These are phyloP conservation scores for Jackrogersella minutella DNA, from an alignment of 495 filamentous ascomycete species.

Conservation along the genomic window DNA sequence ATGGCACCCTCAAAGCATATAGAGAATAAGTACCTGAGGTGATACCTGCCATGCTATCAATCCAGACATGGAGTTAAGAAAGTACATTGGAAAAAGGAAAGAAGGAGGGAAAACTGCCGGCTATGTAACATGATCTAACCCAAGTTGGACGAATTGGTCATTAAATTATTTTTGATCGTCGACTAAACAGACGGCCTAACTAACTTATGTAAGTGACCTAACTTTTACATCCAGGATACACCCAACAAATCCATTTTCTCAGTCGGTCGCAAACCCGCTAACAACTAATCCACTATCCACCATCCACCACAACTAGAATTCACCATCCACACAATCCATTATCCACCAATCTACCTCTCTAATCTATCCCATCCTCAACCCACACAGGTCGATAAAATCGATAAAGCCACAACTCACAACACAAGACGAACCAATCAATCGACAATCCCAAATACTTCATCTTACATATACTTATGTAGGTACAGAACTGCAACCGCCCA, in stretches of 20 bases:
- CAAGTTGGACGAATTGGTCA: conserved; percentile 25
- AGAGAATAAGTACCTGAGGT: background rate
- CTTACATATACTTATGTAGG: conserved; percentile 28
- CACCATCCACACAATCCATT: conserved; percentile 24
- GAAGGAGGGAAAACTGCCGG: conserved; percentile 25
- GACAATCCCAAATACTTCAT: background rate
- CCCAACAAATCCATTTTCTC: conserved; percentile 20
- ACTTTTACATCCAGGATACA: background rate
- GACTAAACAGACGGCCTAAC: conserved; percentile 17
- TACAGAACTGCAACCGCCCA: conserved; percentile 32
- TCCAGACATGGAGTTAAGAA: background rate
- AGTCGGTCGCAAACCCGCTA: conserved; percentile 26
- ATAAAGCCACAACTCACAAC: conserved; percentile 25
- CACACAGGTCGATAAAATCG: conserved; percentile 26
- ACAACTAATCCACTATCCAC: conserved; percentile 10
- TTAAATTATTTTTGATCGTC: conserved; percentile 21
- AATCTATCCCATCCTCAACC: conserved; percentile 16
- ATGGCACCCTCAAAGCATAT: background rate
- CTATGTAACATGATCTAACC: conserved; percentile 39
- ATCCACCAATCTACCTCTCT: no score
- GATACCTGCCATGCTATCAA: background rate
- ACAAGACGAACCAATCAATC: conserved; percentile 1
- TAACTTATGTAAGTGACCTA: background rate
- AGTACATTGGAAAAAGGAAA: conserved; percentile 10
- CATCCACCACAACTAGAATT: background rate